Evolutionary conservation across 2,329 filamentous ascomycete species (phyloP).

Genomic region (Neofusicoccum kwambonambiense): DNA sequence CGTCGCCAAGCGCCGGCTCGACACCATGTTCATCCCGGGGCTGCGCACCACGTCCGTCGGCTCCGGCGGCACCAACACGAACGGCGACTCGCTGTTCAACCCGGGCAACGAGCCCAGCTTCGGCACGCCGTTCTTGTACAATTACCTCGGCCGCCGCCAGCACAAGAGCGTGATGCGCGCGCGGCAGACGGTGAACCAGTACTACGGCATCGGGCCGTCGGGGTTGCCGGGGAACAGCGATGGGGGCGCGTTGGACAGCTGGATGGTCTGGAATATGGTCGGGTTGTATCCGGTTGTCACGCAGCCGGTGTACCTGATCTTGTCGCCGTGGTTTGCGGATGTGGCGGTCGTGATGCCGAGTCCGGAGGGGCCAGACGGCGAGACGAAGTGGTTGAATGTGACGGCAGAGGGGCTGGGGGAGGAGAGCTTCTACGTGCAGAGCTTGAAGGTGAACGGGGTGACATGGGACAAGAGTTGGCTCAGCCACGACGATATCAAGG

Average conservation of each 20-base stretch:
- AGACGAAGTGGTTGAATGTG: constrained; percentile 44
- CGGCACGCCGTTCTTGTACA: constrained; percentile 27
- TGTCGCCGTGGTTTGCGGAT: constrained; percentile 37
- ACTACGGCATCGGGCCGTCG: constrained; percentile 31
- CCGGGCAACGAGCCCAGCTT: constrained; percentile 33
- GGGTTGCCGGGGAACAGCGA: constrained; percentile 46
- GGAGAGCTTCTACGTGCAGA: constrained; percentile 53
- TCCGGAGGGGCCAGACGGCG: constrained; percentile 16
- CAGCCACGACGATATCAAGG: constrained; percentile 52
- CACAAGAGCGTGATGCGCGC: constrained; percentile 39
- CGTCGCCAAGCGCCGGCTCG: constrained; percentile 41
- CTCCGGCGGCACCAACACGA: constrained; percentile 35
- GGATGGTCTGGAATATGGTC: constrained; percentile 48
- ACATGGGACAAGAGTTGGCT: constrained; percentile 57
- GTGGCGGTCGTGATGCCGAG: constrained; percentile 31
- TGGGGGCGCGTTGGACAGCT: constrained; percentile 47
- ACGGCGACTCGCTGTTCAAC: constrained; percentile 29
- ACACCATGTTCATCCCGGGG: constrained; percentile 42
- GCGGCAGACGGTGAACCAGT: constrained; percentile 32
- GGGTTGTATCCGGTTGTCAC: constrained; percentile 46
- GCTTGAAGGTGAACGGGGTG: constrained; percentile 53
- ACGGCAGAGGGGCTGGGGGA: constrained; percentile 44
- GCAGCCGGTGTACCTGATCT: constrained; percentile 41
- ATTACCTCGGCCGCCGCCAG: constrained; percentile 32
- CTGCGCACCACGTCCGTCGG: constrained; percentile 34